Base-by-base conservation (phyloP, 1,284 basidiomycete species). In the Vanrija sp. region DNA sequence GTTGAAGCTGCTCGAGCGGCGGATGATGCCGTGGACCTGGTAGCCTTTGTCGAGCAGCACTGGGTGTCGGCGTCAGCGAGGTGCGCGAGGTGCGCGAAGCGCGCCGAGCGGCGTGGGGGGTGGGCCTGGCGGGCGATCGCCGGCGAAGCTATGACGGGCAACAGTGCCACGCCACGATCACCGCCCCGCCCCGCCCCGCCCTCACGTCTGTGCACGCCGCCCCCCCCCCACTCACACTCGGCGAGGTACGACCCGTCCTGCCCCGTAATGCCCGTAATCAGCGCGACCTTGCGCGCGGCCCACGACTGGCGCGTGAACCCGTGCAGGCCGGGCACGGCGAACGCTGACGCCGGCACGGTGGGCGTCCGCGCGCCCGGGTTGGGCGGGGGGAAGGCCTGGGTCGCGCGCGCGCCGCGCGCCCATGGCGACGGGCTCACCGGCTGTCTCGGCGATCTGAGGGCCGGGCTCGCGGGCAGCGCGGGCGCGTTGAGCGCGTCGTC, bases 1-100 rank as follows among this genome's bases (percentile, higher is more conserved):
- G 77, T 95, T 95, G 83, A 95, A 95, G 68, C 87, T 89, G 19
- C 90, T 94, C 25, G 90, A 93, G 57, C 90, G 86, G 66, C 90
- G 86, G 65, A 95, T 92, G 78, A 93, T 92, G 36, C 88, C 91
- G 71, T 94, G 91, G 1, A 94, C 91, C 63, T 90, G 82, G 74
- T 94, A 94, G 37, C 90, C 91, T 74, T 94, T 93, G 57, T 81
- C 80, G 52, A 94, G 79, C 52, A 94, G 79, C 18, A 93, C 78
- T 74, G 92, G 89, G 14, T n/a, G n/a, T n/a, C n/a, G 19, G 20
- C 9, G 36, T 37, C 25, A 45, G 43, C 24, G 31, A 35, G 31
- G 9, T 14, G 31, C 12, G 4, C 12, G 24, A 5, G 31, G 12
- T 7, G 31, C 12, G 39, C 22, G 4, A n/a, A n/a, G 10, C 18